phyloP scores from a whole-genome alignment of 345 rosid genomes.

The Erodium maritimum region DNA sequence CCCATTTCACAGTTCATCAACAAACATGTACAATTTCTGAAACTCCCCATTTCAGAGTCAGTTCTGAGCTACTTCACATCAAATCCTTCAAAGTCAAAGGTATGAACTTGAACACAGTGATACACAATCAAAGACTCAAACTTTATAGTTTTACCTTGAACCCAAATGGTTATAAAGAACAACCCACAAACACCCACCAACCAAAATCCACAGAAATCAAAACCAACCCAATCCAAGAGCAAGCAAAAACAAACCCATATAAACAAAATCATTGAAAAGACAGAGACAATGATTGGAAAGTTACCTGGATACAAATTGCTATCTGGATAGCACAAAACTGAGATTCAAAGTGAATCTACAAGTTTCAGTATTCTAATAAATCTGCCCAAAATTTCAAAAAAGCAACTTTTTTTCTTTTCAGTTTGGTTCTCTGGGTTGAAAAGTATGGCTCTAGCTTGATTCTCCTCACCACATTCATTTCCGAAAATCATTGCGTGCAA shows the following conservation, averaged over 20 bases:
- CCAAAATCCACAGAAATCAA: not conserved
- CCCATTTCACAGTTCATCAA: too few species aligned
- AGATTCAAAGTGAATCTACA: conserved; percentile 9
- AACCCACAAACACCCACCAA: not conserved
- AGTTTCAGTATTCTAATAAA: not conserved
- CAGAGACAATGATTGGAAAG: not conserved
- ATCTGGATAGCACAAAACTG: not conserved
- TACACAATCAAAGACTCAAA: not conserved
- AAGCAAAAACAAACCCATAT: not conserved
- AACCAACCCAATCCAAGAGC: not conserved
- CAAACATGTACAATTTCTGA: not conserved
- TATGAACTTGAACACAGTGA: not conserved
- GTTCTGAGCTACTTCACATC: not conserved
- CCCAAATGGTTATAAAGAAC: not conserved
- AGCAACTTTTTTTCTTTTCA: not conserved
- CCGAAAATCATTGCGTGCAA: not conserved
- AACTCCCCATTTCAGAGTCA: not conserved
- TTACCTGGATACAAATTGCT: not conserved
- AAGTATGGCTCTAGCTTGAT: not conserved
- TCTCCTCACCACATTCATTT: not conserved
- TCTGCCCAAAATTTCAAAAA: not conserved
- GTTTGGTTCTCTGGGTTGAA: not conserved
- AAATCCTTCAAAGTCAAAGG: not conserved
- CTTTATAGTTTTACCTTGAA: not conserved
- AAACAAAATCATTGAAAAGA: not conserved